Conservation (phyloP, 306 rosid species). For the Rosa multiflora region DNA sequence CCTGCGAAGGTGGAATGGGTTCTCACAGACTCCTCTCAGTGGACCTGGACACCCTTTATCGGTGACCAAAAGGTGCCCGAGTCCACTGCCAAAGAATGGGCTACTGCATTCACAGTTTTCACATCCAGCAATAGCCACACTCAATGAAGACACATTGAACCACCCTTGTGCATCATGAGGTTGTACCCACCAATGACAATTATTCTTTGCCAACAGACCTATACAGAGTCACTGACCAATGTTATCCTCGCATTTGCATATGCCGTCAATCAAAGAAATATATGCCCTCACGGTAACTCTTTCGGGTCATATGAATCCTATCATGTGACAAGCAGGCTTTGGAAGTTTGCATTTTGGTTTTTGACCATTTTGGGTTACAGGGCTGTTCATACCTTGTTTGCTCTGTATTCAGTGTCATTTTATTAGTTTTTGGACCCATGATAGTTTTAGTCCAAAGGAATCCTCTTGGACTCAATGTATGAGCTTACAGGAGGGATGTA, state of each 20-base stretch:
- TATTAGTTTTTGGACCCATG: neutral
- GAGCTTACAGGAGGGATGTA: neutral
- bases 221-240: constrained; percentile 25
- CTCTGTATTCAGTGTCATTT: neutral
- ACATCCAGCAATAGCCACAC: constrained; percentile 24
- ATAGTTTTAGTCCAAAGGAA: neutral
- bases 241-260: neutral
- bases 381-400: neutral
- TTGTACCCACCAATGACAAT: constrained; percentile 3
- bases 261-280: neutral
- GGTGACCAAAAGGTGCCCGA: constrained; percentile 36
- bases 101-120: constrained; percentile 35
- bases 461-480: neutral
- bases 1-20: constrained; percentile 59
- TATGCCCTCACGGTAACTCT: neutral
- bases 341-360: constrained; percentile 10
- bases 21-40: constrained; percentile 40
- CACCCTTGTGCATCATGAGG: constrained; percentile 7
- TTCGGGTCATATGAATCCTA: neutral
- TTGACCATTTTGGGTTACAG: constrained; percentile 7
- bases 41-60: constrained; percentile 50
- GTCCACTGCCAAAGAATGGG: constrained; percentile 42
- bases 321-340: constrained; percentile 13
- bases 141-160: constrained; percentile 5
- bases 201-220: constrained; percentile 9